A percentile compares a stretch with the other conserved stretches of the same genome.
phyloP scores from a whole-genome alignment of 2,329 filamentous ascomycete species.

The Teratosphaeria pseudoeucalypti region DNA sequence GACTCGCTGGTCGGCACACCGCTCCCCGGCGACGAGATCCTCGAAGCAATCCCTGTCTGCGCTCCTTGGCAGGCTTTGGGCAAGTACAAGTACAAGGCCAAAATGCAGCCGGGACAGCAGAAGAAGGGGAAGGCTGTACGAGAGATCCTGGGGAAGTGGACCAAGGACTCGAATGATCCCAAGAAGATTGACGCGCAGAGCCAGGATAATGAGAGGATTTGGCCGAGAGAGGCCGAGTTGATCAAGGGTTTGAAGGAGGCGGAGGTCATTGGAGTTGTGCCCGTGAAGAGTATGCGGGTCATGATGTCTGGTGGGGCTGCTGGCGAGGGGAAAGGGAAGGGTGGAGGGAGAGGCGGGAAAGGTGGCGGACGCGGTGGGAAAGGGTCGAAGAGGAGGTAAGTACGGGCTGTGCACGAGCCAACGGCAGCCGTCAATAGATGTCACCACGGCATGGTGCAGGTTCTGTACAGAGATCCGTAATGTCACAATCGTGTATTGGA shows the following conservation, averaged over 20 bases:
- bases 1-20: slow-evolving; percentile 70
- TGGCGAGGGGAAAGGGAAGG: slow-evolving; percentile 15
- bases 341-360: slow-evolving; percentile 18
- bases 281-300: slow-evolving; percentile 68
- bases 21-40: slow-evolving; percentile 69
- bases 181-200: slow-evolving; percentile 36
- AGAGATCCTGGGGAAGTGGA: slow-evolving; percentile 79
- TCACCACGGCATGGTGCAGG: no score
- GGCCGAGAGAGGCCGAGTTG: slow-evolving; percentile 76
- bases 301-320: slow-evolving; percentile 52
- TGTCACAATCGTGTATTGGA: background rate
- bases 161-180: slow-evolving; percentile 47
- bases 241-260: slow-evolving; percentile 70
- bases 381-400: slow-evolving; percentile 10
- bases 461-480: background rate
- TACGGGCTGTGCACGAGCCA: no score
- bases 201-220: slow-evolving; percentile 60
- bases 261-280: slow-evolving; percentile 70
- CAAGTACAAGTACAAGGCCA: slow-evolving; percentile 85
- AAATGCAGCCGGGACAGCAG: slow-evolving; percentile 76
- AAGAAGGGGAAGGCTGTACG: slow-evolving; percentile 95
- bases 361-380: slow-evolving; percentile 10
- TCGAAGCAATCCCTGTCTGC: slow-evolving; percentile 53
- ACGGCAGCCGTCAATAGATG: no score
- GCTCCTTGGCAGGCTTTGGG: slow-evolving; percentile 53